These are phyloP conservation scores for Carpinus viminea DNA, from an alignment of 306 rosid species.

Conservation along the genomic window DNA sequence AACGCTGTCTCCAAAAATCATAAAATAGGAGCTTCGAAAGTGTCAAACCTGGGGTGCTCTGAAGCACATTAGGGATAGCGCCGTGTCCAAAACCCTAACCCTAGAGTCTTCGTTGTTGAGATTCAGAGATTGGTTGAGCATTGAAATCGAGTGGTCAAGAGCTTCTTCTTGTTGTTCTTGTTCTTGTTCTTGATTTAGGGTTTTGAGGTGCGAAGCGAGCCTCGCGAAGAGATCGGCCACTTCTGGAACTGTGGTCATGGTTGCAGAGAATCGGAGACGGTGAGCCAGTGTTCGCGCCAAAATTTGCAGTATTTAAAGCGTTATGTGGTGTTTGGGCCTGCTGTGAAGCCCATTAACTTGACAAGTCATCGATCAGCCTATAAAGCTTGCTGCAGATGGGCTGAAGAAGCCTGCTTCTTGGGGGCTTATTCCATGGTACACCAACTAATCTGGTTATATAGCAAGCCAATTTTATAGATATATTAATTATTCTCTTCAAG, in stretches of 20 bases:
- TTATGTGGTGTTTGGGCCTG: not conserved
- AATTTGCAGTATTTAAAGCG: not conserved
- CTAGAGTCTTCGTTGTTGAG: conserved; percentile 24
- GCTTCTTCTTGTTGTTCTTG: conserved; percentile 13
- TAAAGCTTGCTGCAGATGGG: no score
- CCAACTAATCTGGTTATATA: no score
- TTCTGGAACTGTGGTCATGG: conserved; percentile 27
- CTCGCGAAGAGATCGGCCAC: conserved; percentile 34
- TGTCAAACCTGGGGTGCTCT: conserved; percentile 36
- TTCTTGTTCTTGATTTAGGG: not conserved
- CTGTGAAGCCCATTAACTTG: not conserved
- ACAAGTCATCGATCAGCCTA: no score
- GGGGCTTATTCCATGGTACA: no score
- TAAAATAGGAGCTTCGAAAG: not conserved
- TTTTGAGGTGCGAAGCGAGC: conserved; percentile 35
- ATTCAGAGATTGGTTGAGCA: conserved; percentile 38
- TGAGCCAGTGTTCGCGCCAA: conserved; percentile 37
- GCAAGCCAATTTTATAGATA: no score
- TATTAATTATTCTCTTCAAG: no score
- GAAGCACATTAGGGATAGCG: conserved; percentile 47
- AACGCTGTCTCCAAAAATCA: not conserved
- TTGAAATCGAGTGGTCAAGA: conserved; percentile 32
- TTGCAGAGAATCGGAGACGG: not conserved
- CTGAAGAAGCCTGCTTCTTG: no score
- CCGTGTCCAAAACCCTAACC: conserved; percentile 43